Percentiles rank a stretch among this genome's conserved stretches.
These are phyloP conservation scores for Grosmannia huntii DNA, from an alignment of 2,329 filamentous ascomycete species.

Conservation along the genomic window DNA sequence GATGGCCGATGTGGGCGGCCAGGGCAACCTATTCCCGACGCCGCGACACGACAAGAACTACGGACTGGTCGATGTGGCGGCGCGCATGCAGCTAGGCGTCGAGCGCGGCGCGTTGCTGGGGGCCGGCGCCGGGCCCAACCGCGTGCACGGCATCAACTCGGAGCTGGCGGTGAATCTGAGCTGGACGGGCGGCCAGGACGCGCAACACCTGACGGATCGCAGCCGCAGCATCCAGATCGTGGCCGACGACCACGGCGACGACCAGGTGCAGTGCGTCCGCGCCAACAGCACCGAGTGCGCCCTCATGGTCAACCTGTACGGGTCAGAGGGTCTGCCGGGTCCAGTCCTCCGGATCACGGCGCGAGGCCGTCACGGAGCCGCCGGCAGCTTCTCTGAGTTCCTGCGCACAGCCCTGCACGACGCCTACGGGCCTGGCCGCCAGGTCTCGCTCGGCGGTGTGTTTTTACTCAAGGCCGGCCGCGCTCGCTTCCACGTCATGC, in stretches of 20 bases:
- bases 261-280: constrained; percentile 2
- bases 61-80: constrained; percentile 18
- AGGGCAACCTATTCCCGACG: constrained; percentile 24
- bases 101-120: constrained; percentile 23
- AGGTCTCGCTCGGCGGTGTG: constrained; percentile 26
- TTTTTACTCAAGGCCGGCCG: constrained; percentile 26
- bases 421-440: constrained; percentile 19
- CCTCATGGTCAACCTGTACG: constrained; percentile 30
- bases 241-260: constrained; percentile 13
- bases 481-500: constrained; percentile 29
- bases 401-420: constrained; percentile 18
- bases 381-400: constrained; percentile 21
- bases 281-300: constrained; percentile 18
- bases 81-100: constrained; percentile 22
- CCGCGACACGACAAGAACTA: constrained; percentile 23
- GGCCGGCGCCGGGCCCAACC: constrained; percentile 29
- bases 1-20: constrained; percentile 31
- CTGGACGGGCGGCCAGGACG: constrained; percentile 14
- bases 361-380: constrained; percentile 7
- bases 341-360: constrained; percentile 15
- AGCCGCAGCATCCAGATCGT: constrained; percentile 14
- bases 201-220: constrained; percentile 14
- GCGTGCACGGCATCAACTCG: constrained; percentile 26
- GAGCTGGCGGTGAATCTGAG: constrained; percentile 27
- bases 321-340: constrained; percentile 21